These are phyloP conservation scores for Cutaneotrichosporon dermatis DNA, from an alignment of 1,284 basidiomycete genomes.

Conservation along the genomic window DNA sequence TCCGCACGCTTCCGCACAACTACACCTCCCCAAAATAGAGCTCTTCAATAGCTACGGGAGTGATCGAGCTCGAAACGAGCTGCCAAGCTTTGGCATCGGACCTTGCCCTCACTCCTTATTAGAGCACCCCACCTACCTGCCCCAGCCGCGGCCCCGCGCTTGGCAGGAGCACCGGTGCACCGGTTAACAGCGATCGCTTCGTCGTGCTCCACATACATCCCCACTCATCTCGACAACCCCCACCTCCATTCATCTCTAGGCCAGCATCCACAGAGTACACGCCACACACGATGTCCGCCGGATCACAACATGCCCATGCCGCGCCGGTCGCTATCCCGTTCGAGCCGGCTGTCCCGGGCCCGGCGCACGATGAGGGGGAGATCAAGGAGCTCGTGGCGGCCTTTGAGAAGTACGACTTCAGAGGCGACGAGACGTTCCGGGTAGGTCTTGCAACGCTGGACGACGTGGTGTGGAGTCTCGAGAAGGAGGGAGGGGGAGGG, in stretches of 20 bases:
- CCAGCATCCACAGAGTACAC: neutral
- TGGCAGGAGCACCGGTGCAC: no score
- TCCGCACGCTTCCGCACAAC: no score
- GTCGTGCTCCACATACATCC: neutral
- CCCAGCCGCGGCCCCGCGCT: no score
- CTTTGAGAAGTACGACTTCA: slow-evolving; percentile 40
- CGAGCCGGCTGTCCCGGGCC: neutral
- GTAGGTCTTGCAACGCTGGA: slow-evolving; percentile 22
- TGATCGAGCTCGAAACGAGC: no score
- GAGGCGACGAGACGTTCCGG: slow-evolving; percentile 35
- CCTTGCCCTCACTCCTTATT: no score
- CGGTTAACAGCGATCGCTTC: no score
- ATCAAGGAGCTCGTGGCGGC: slow-evolving; percentile 12
- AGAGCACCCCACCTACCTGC: no score
- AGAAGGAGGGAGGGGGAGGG: no score
- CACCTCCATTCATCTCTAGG: neutral
- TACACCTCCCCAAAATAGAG: no score
- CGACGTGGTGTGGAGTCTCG: no score
- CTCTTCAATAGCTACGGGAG: no score
- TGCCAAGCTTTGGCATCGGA: no score
- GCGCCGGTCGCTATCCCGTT: neutral
- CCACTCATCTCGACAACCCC: neutral
- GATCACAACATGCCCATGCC: neutral
- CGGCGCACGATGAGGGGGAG: neutral
- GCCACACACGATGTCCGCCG: neutral